A percentile compares a stretch with the other conserved stretches of the same genome.
These are phyloP conservation scores for Discostella pseudostelligera DNA, from an alignment of 108 stramenopile species.

Conservation along the genomic window DNA sequence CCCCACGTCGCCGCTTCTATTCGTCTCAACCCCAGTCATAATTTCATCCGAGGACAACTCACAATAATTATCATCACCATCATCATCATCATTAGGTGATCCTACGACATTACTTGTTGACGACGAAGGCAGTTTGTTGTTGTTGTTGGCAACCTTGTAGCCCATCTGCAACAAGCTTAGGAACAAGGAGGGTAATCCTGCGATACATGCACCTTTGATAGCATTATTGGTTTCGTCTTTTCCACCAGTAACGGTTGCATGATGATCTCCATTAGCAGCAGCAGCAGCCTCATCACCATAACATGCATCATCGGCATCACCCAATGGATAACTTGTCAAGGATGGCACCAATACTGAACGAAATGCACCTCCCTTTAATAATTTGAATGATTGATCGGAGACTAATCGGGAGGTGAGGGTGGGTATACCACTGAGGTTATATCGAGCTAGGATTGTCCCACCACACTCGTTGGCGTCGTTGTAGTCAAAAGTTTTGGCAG, in stretches of 20 bases:
- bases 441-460: conserved; percentile 49
- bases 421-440: conserved; percentile 64
- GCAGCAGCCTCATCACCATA: neutral
- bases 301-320: neutral
- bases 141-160: conserved; percentile 16
- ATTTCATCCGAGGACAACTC: neutral
- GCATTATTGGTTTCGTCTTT: too few species aligned
- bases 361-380: conserved; percentile 46
- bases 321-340: neutral
- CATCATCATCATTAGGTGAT: neutral
- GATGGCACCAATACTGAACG: conserved; percentile 37
- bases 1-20: conserved; percentile 2
- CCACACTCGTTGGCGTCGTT: neutral
- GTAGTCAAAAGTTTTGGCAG: neutral
- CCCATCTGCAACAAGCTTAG: conserved; percentile 58
- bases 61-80: neutral
- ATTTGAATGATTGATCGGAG: conserved; percentile 71
- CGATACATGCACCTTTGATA: conserved; percentile 24
- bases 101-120: neutral
- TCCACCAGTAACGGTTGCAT: too few species aligned
- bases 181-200: conserved; percentile 57
- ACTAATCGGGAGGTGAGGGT: conserved; percentile 57
- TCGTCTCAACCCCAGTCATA: neutral
- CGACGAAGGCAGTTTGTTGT: too few species aligned
- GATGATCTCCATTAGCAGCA: neutral